A percentile compares a stretch with the other conserved stretches of the same genome.
These are phyloP conservation scores for Fusarium palustre DNA, from an alignment of 2,329 filamentous ascomycete species.

Conservation along the genomic window DNA sequence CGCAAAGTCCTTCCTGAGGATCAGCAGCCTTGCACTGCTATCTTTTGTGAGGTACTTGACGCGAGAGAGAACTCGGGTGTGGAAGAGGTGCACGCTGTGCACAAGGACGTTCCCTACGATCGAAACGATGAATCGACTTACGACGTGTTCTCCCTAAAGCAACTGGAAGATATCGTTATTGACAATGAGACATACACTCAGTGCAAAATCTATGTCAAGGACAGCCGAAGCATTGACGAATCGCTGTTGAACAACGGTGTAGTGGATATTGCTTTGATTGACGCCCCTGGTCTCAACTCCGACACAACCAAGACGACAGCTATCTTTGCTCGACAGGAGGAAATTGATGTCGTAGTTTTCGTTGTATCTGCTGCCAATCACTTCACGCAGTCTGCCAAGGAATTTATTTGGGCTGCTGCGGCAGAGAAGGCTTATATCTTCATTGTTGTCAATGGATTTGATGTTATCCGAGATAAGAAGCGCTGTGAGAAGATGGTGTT, in stretches of 20 bases:
- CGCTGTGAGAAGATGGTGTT: conserved; percentile 93
- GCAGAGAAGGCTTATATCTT: conserved; percentile 99
- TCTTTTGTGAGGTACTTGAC: conserved; percentile 97
- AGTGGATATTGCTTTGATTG: conserved; percentile 96
- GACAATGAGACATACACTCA: conserved; percentile 91
- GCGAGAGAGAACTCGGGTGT: conserved; percentile 88
- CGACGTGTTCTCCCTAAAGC: conserved; percentile 80
- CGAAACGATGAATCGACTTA: conserved; percentile 95
- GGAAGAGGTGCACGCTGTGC: conserved; percentile 96
- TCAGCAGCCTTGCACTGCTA: conserved; percentile 97
- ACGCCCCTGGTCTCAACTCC: conserved; percentile 93
- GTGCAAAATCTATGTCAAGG: conserved; percentile 97
- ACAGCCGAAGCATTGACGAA: conserved; percentile 88
- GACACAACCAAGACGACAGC: conserved; percentile 98
- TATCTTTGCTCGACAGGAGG: conserved; percentile 95
- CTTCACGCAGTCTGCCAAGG: conserved; percentile 96
- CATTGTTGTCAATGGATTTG: conserved; percentile 97
- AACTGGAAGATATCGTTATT: conserved; percentile 88
- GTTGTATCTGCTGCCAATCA: conserved; percentile 98
- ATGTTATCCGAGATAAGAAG: conserved; percentile 91
- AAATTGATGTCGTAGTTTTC: conserved; percentile 98
- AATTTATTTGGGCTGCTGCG: conserved; percentile 96
- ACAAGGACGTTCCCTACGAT: conserved; percentile 82
- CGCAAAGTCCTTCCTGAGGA: conserved; percentile 95
- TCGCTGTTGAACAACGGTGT: conserved; percentile 97